Percentiles rank a stretch among this genome's conserved stretches.
Conservation (phyloP, 768 basidiomycete species). For the Phaeolepiota aurea region DNA sequence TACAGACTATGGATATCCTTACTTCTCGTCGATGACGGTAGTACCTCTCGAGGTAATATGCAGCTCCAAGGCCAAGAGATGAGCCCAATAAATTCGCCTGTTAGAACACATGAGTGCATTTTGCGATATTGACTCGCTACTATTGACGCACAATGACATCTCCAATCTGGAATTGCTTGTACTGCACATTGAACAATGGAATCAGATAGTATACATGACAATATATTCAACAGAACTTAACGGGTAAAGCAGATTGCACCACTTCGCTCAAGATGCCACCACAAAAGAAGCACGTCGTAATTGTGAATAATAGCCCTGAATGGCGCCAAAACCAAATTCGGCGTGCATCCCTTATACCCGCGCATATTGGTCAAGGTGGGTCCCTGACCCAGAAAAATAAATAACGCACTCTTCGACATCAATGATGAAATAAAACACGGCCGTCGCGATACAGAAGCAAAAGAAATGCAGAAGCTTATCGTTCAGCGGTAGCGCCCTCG, state of each 20-base stretch:
- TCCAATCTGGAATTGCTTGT: constrained; percentile 64
- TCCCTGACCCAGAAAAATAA: no score
- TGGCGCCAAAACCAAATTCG: constrained; percentile 87
- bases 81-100: constrained; percentile 80
- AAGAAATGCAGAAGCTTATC: constrained; percentile 77
- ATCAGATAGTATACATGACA: background rate
- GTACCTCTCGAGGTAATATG: constrained; percentile 65
- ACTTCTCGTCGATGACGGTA: constrained; percentile 79
- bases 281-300: constrained; percentile 64
- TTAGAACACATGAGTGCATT: background rate
- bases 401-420: constrained; percentile 77
- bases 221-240: constrained; percentile 21
- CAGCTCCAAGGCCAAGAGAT: constrained; percentile 52
- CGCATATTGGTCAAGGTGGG: constrained; percentile 4
- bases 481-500: constrained; percentile 57
- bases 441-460: constrained; percentile 69
- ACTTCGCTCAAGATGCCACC: constrained; percentile 79
- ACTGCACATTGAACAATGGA: constrained; percentile 27
- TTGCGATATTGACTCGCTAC: background rate
- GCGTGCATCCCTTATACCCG: constrained; percentile 61
- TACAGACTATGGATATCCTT: constrained; percentile 5
- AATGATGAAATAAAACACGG: constrained; percentile 79
- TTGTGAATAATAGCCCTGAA: constrained; percentile 59
- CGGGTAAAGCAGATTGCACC: constrained; percentile 73
- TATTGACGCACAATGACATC: constrained; percentile 60